phyloP scores from a whole-genome alignment of 139 green algal species.

The Protoeuglena noctilucae region DNA sequence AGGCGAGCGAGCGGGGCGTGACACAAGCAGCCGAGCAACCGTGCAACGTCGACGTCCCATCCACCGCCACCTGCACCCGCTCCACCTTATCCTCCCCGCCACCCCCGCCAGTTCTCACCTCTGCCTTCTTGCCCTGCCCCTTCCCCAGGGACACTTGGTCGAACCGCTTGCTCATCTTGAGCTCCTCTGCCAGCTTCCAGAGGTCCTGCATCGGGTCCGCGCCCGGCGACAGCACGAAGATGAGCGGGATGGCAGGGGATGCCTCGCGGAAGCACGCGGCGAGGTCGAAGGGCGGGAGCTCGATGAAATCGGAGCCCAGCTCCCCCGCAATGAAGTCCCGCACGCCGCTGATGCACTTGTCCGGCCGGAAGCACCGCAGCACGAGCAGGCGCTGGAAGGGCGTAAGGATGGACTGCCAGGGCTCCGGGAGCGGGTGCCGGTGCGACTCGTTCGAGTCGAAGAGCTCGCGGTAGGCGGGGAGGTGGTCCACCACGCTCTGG shows the following conservation, averaged over 20 bases:
- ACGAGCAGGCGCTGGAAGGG: constrained; percentile 36
- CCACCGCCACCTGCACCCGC: no score
- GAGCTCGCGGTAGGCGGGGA: constrained; percentile 46
- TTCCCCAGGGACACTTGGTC: constrained; percentile 69
- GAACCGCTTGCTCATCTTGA: constrained; percentile 59
- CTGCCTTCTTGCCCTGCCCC: constrained; percentile 57
- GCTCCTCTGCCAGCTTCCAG: constrained; percentile 65
- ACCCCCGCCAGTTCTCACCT: no score
- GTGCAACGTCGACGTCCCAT: no score
- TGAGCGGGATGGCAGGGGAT: constrained; percentile 39
- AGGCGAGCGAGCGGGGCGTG: no score
- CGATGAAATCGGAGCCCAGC: constrained; percentile 48
- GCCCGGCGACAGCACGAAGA: constrained; percentile 60
- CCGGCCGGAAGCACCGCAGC: constrained; percentile 47
- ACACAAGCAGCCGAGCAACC: no score
- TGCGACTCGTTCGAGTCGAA: constrained; percentile 65
- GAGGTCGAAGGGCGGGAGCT: constrained; percentile 64
- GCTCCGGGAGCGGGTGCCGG: constrained; percentile 25
- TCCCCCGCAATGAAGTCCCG: constrained; percentile 39
- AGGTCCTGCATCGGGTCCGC: constrained; percentile 69
- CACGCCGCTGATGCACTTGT: constrained; percentile 47
- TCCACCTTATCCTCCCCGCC: no score
- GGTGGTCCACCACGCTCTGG: constrained; percentile 19
- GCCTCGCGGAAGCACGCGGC: constrained; percentile 39
- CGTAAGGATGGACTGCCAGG: constrained; percentile 17